These are phyloP conservation scores for Cylindrodendrum hubeiense DNA, from an alignment of 2,329 filamentous ascomycete genomes.

Conservation along the genomic window DNA sequence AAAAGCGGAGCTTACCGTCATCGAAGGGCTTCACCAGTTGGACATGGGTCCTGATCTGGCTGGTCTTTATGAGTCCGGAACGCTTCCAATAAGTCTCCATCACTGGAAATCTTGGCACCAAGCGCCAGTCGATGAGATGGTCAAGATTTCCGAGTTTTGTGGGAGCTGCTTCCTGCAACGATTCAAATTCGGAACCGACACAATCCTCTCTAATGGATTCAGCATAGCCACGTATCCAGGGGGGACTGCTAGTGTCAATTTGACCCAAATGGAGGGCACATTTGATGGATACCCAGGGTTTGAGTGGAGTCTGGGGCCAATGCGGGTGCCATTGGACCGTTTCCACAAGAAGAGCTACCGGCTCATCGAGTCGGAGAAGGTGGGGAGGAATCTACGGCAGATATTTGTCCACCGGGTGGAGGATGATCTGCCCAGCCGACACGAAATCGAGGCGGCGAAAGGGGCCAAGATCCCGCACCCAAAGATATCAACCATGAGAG, in stretches of 20 bases:
- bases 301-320: slow-evolving; percentile 66
- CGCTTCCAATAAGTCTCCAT: slow-evolving; percentile 68
- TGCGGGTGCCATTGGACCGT: slow-evolving; percentile 52
- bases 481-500: slow-evolving; percentile 44
- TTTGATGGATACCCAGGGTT: slow-evolving; percentile 64
- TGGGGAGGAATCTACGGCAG: slow-evolving; percentile 62
- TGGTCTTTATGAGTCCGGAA: slow-evolving; percentile 71
- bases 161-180: slow-evolving; percentile 71
- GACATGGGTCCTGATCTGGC: slow-evolving; percentile 67
- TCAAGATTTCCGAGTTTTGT: slow-evolving; percentile 63
- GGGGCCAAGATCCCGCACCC: slow-evolving; percentile 17
- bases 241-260: slow-evolving; percentile 54
- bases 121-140: slow-evolving; percentile 62
- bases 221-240: slow-evolving; percentile 64
- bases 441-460: slow-evolving; percentile 45
- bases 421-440: slow-evolving; percentile 46
- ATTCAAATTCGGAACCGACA: slow-evolving; percentile 61
- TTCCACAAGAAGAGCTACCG: slow-evolving; percentile 65
- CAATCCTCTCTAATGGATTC: slow-evolving; percentile 70
- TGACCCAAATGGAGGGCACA: slow-evolving; percentile 65
- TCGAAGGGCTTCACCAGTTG: slow-evolving; percentile 69
- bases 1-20: slow-evolving; percentile 63
- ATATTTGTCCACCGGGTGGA: slow-evolving; percentile 64
- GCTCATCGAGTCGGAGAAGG: slow-evolving; percentile 58
- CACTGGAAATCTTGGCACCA: slow-evolving; percentile 74